Evolutionary conservation across 164 flowering plant genomes (phyloP).

Genomic region (Annona squamosa): DNA sequence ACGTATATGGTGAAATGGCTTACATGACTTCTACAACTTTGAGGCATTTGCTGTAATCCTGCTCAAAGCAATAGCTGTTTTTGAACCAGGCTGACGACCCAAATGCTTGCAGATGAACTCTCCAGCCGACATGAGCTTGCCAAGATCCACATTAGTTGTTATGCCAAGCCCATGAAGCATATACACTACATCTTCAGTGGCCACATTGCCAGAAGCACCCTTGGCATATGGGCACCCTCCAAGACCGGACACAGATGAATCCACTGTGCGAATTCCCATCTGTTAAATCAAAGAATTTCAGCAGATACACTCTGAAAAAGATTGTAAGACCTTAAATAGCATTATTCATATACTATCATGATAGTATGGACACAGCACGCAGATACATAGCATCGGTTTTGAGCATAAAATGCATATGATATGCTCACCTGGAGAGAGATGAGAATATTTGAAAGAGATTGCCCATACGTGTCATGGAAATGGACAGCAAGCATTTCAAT

Average conservation of each 20-base stretch:
- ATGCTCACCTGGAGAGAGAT: slow-evolving; percentile 73
- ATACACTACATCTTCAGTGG: slow-evolving; percentile 95
- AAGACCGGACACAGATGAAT: slow-evolving; percentile 83
- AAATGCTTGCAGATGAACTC: slow-evolving; percentile 76
- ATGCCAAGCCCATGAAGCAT: slow-evolving; percentile 90
- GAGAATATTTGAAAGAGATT: slow-evolving; percentile 87
- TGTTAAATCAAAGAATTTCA: slow-evolving; percentile 17
- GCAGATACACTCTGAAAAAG: too few relatives aligned
- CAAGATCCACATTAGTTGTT: slow-evolving; percentile 79
- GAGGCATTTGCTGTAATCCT: slow-evolving; percentile 52
- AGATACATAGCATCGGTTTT: too few relatives aligned
- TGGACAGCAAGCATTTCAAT: slow-evolving; percentile 90
- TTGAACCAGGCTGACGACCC: slow-evolving; percentile 76
- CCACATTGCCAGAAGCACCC: slow-evolving; percentile 98
- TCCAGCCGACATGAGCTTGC: slow-evolving; percentile 72
- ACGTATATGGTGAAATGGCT: too few relatives aligned
- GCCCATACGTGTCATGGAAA: slow-evolving; percentile 98
- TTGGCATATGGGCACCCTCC: slow-evolving; percentile 99
- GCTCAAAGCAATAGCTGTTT: slow-evolving; percentile 74
- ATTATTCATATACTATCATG: too few relatives aligned
- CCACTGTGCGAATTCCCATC: slow-evolving; percentile 92
- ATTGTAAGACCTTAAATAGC: too few relatives aligned
- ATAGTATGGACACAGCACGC: too few relatives aligned
- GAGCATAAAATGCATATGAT: too few relatives aligned
- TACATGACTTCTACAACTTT: slow-evolving; percentile 32